These are phyloP conservation scores for Suhomyces bokatorum DNA, from an alignment of 1,139 yeast genomes.

Conservation along the genomic window DNA sequence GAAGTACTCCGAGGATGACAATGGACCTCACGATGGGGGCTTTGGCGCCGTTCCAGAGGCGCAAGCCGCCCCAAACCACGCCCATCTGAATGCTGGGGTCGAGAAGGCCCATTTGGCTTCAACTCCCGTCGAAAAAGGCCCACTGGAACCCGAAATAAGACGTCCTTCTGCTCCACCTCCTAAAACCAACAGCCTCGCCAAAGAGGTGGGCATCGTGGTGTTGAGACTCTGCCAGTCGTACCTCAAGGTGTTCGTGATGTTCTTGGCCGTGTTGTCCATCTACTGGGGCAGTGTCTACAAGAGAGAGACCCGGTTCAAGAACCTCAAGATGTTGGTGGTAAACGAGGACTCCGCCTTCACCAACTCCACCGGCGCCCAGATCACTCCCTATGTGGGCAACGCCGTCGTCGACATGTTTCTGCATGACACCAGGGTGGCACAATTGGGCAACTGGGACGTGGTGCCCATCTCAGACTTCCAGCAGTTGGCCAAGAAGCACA, in stretches of 20 bases:
- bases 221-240: constrained; percentile 13
- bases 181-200: no score
- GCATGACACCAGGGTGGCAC: constrained; percentile 17
- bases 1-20: no score
- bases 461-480: constrained; percentile 29
- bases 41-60: no score
- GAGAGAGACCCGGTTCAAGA: constrained; percentile 36
- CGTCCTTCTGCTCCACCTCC: no score
- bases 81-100: background rate
- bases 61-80: background rate
- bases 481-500: constrained; percentile 30
- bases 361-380: constrained; percentile 19
- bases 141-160: background rate
- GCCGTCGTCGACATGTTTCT: constrained; percentile 29
- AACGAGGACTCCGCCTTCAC: constrained; percentile 39
- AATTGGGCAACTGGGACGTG: constrained; percentile 44
- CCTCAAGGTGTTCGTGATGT: constrained; percentile 21
- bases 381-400: constrained; percentile 32
- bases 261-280: constrained; percentile 43
- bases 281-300: constrained; percentile 63
- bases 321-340: constrained; percentile 48
- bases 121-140: background rate
- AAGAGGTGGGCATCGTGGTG: background rate
- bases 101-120: background rate
- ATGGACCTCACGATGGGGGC: no score